A percentile compares a stretch with the other conserved stretches of the same genome.
phyloP scores from a whole-genome alignment of 2,329 filamentous ascomycete genomes.

The Hysterium pulicare region DNA sequence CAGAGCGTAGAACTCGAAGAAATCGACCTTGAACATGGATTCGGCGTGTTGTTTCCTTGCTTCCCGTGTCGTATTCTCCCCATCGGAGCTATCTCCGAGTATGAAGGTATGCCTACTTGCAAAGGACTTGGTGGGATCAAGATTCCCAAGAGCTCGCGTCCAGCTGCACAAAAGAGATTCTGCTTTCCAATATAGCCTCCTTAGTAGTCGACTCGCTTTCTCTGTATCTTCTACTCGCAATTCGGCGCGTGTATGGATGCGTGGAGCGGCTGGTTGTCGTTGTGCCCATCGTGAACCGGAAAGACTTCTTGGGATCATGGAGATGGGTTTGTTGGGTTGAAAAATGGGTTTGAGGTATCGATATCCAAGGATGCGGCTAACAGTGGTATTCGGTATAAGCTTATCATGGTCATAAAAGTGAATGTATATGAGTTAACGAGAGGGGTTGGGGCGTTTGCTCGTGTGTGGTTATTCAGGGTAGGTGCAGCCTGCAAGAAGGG shows the following conservation, averaged over 20 bases:
- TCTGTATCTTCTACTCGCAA: slow-evolving; percentile 30
- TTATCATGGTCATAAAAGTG: too few relatives aligned
- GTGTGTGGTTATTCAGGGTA: too few relatives aligned
- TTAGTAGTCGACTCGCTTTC: slow-evolving; percentile 22
- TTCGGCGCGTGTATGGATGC: slow-evolving; percentile 15
- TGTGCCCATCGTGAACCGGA: slow-evolving; percentile 2
- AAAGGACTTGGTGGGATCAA: slow-evolving; percentile 6
- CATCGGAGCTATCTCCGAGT: neutral
- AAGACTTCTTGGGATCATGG: neutral
- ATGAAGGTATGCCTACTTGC: slow-evolving; percentile 5
- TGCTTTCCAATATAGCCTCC: slow-evolving; percentile 34
- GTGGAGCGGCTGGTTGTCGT: slow-evolving; percentile 9
- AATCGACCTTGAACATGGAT: slow-evolving; percentile 72
- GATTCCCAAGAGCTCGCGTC: slow-evolving; percentile 22
- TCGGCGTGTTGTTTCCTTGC: slow-evolving; percentile 26
- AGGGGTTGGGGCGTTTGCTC: too few relatives aligned
- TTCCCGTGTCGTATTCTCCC: neutral
- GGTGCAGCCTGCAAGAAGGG: too few relatives aligned
- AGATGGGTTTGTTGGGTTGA: neutral
- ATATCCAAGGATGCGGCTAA: too few relatives aligned
- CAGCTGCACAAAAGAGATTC: slow-evolving; percentile 30
- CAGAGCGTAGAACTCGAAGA: slow-evolving; percentile 72
- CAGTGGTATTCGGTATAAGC: too few relatives aligned
- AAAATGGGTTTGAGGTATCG: too few relatives aligned
- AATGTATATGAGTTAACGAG: too few relatives aligned